A percentile compares a stretch with the other conserved stretches of the same genome.
These are phyloP conservation scores for Striga asiatica DNA, from an alignment of 257 asterid genomes.

Conservation along the genomic window DNA sequence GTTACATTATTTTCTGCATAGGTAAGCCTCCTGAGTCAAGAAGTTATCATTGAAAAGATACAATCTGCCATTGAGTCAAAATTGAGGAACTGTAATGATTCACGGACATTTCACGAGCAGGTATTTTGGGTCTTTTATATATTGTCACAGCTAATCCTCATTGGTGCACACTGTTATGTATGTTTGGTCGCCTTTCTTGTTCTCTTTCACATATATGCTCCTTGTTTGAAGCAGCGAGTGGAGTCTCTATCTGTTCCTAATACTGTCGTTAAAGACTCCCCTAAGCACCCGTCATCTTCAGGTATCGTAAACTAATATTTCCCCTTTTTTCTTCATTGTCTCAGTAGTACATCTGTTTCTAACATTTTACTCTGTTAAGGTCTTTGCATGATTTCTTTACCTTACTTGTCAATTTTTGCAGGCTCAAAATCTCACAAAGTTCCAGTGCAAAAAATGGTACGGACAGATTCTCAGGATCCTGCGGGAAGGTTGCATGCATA, in stretches of 20 bases:
- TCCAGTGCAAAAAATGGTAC: conserved; percentile 84
- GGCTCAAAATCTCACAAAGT: conserved; percentile 65
- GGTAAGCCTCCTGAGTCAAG: conserved; percentile 97
- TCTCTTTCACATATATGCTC: not conserved
- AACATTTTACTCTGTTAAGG: conserved; percentile 10
- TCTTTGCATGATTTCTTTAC: conserved; percentile 14
- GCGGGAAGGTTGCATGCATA: conserved; percentile 95
- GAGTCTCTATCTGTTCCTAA: conserved; percentile 36
- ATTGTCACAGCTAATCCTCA: not conserved
- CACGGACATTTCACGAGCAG: conserved; percentile 87
- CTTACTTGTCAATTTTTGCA: conserved; percentile 18
- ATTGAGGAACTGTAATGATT: conserved; percentile 76
- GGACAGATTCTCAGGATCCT: conserved; percentile 91
- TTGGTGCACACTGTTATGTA: not conserved
- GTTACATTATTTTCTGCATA: conserved; percentile 23
- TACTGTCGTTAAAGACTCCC: conserved; percentile 33
- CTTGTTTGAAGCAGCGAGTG: conserved; percentile 32
- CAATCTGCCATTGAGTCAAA: conserved; percentile 65
- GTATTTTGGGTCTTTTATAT: conserved; percentile 24
- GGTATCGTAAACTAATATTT: conserved; percentile 24
- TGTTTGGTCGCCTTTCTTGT: conserved; percentile 12
- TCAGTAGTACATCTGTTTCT: conserved; percentile 4
- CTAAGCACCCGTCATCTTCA: conserved; percentile 38
- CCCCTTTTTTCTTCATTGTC: conserved; percentile 10
- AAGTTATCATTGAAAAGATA: conserved; percentile 73